Evolutionary conservation across 441 rosid species (phyloP).

Genomic region (Capsella rubella): DNA sequence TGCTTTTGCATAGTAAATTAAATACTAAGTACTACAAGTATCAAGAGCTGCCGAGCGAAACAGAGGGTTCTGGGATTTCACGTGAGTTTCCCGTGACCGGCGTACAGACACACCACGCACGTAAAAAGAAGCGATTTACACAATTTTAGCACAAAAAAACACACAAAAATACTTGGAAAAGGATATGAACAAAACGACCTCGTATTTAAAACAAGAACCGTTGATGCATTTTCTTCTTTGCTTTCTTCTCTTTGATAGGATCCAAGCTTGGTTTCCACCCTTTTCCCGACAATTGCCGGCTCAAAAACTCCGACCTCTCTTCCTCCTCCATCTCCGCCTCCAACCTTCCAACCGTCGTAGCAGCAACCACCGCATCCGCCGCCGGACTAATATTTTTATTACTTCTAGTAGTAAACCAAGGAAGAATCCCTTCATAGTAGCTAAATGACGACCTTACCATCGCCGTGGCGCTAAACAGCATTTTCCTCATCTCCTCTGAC

Average conservation of each 20-base stretch:
- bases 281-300: constrained; percentile 72
- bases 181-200: not conserved
- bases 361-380: constrained; percentile 34
- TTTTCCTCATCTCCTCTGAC: constrained; percentile 59
- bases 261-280: constrained; percentile 92
- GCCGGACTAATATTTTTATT: constrained; percentile 38
- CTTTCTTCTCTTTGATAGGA: constrained; percentile 75
- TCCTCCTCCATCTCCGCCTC: constrained; percentile 52
- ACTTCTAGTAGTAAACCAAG: constrained; percentile 52
- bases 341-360: constrained; percentile 27
- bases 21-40: not conserved
- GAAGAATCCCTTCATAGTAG: constrained; percentile 57
- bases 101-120: constrained; percentile 43
- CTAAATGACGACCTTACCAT: constrained; percentile 55
- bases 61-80: constrained; percentile 5
- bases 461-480: constrained; percentile 56
- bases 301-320: constrained; percentile 62
- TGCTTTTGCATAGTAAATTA: not conserved
- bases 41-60: not conserved
- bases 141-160: constrained; percentile 8
- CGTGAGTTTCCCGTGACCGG: constrained; percentile 38
- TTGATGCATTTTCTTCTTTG: constrained; percentile 55
- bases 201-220: constrained; percentile 59
- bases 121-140: constrained; percentile 31
- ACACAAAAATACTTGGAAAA: not conserved